A percentile compares a stretch with the other conserved stretches of the same genome.
Conservation (phyloP, 2,329 filamentous ascomycete genomes). For the Orbilia blumenaviensis region DNA sequence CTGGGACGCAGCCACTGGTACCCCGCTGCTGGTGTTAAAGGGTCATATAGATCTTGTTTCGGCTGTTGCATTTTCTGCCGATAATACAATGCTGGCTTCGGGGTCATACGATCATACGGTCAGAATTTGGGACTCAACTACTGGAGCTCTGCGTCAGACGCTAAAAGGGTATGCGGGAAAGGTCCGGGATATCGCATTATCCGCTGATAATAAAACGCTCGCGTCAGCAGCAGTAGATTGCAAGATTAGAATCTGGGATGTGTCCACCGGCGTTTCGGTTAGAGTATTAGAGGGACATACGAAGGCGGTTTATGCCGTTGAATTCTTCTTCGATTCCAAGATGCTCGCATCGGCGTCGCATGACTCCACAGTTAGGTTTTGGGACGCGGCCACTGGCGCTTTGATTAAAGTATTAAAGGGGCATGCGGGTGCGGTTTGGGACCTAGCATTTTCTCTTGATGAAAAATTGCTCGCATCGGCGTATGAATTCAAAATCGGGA, state of each 20-base stretch:
- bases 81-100: constrained; percentile 92
- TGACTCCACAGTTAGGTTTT: background rate
- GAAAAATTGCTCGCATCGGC: background rate
- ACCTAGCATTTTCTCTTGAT: background rate
- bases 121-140: constrained; percentile 16
- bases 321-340: background rate
- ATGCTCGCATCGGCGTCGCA: constrained; percentile 2
- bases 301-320: background rate
- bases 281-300: background rate
- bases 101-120: constrained; percentile 80
- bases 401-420: background rate
- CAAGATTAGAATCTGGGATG: constrained; percentile 5
- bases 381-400: background rate
- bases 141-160: background rate
- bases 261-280: background rate
- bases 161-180: background rate
- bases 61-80: constrained; percentile 67
- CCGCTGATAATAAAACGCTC: background rate
- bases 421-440: background rate
- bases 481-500: background rate
- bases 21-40: background rate
- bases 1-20: constrained; percentile 64
- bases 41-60: constrained; percentile 66
- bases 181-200: background rate
- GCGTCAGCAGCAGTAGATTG: background rate